phyloP scores from a whole-genome alignment of 169 alveolate genomes.

The Toxoplasma gondii region DNA sequence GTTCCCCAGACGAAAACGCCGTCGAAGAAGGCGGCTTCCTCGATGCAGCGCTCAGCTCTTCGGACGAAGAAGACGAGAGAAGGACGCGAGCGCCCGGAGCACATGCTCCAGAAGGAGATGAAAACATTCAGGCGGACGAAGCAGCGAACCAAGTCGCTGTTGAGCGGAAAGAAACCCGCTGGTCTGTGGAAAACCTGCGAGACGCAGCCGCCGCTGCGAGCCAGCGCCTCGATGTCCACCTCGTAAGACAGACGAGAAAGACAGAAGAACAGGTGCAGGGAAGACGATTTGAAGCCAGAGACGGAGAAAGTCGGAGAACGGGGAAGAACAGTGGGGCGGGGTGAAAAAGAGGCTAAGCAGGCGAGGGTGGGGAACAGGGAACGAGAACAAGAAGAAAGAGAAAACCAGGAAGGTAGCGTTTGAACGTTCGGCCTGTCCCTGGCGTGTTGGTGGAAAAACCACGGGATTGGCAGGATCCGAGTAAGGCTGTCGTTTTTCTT shows the following conservation, averaged over 20 bases:
- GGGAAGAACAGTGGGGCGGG: background rate
- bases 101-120: background rate
- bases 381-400: background rate
- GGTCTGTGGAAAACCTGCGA: background rate
- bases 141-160: background rate
- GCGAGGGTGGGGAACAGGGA: background rate
- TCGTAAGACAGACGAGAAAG: background rate
- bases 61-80: slow-evolving; percentile 9
- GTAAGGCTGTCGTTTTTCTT: background rate
- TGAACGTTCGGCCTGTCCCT: too few relatives aligned
- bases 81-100: background rate
- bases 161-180: background rate
- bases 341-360: background rate
- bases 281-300: background rate
- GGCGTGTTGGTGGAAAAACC: too few relatives aligned
- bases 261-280: background rate
- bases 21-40: background rate
- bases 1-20: background rate
- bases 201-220: background rate
- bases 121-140: background rate
- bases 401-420: background rate
- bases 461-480: too few relatives aligned
- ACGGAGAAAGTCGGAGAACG: background rate
- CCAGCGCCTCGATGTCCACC: background rate
- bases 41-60: background rate